Evolutionary conservation across 2,329 filamentous ascomycete species (phyloP).

Genomic region (Pyrenophora graminea): DNA sequence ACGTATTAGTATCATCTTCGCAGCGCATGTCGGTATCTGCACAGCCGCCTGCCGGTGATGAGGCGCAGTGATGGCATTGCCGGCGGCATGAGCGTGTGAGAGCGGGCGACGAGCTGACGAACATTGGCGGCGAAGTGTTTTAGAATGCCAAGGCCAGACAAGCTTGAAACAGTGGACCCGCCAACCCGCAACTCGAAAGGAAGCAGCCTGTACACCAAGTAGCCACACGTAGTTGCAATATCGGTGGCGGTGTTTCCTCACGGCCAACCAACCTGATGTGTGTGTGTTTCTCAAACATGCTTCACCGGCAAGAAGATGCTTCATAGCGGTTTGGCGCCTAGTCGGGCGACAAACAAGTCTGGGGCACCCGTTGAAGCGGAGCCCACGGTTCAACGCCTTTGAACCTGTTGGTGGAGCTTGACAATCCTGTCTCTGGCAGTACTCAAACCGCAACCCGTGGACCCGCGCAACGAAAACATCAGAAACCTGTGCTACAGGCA

Average conservation of each 20-base stretch:
- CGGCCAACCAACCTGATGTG: slow-evolving; percentile 6
- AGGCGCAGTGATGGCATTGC: slow-evolving; percentile 9
- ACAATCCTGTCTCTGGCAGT: not conserved
- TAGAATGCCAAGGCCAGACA: slow-evolving; percentile 31
- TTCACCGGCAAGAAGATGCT: slow-evolving; percentile 7
- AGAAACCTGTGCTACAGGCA: too few relatives aligned
- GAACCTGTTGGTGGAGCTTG: not conserved
- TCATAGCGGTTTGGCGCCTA: slow-evolving; percentile 11
- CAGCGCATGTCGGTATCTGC: not conserved
- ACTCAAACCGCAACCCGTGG: not conserved
- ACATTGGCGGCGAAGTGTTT: slow-evolving; percentile 25
- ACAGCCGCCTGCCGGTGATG: slow-evolving; percentile 2
- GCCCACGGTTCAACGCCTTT: slow-evolving; percentile 13
- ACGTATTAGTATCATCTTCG: not conserved
- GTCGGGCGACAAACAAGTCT: slow-evolving; percentile 11
- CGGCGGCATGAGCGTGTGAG: slow-evolving; percentile 12
- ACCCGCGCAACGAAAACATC: too few relatives aligned
- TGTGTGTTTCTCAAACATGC: slow-evolving; percentile 9
- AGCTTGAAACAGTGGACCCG: slow-evolving; percentile 26
- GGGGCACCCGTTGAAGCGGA: slow-evolving; percentile 1
- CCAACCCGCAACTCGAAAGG: slow-evolving; percentile 14
- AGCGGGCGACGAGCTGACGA: slow-evolving; percentile 23
- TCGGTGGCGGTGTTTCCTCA: slow-evolving; percentile 6
- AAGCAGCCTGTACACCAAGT: slow-evolving; percentile 9
- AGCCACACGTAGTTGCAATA: slow-evolving; percentile 33